A percentile compares a stretch with the other conserved stretches of the same genome.
These are phyloP conservation scores for Mimosa pudica DNA, from an alignment of 306 rosid species.

Conservation along the genomic window DNA sequence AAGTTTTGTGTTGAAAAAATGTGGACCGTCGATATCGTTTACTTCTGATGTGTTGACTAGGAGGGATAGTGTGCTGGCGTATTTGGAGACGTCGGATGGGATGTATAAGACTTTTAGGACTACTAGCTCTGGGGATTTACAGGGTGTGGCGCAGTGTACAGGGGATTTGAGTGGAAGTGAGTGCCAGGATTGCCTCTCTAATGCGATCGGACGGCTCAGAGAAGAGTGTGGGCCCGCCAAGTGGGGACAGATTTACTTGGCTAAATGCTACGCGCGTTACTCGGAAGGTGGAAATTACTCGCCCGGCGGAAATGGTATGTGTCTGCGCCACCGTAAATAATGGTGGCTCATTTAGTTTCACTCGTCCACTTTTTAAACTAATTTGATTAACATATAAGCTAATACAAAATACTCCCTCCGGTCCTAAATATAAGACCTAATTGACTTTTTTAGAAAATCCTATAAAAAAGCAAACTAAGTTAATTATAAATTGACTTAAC, in stretches of 20 bases:
- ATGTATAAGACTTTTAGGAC: slow-evolving; percentile 39
- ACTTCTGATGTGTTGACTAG: slow-evolving; percentile 53
- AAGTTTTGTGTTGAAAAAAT: slow-evolving; percentile 66
- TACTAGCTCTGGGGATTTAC: slow-evolving; percentile 40
- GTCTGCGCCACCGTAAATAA: slow-evolving; percentile 35
- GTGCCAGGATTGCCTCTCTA: slow-evolving; percentile 84
- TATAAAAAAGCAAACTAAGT: too few species aligned
- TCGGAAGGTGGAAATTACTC: slow-evolving; percentile 56
- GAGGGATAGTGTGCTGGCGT: slow-evolving; percentile 60
- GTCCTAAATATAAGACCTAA: too few species aligned
- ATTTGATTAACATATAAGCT: too few species aligned
- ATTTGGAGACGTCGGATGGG: slow-evolving; percentile 49
- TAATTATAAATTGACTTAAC: too few species aligned
- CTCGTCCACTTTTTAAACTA: too few species aligned
- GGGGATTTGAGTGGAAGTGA: slow-evolving; percentile 77
- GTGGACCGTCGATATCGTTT: slow-evolving; percentile 64
- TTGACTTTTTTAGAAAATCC: too few species aligned
- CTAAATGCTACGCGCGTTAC: slow-evolving; percentile 88
- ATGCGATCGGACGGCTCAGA: slow-evolving; percentile 74
- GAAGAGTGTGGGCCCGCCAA: slow-evolving; percentile 61
- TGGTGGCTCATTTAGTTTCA: slow-evolving; percentile 33
- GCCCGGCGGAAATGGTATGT: slow-evolving; percentile 48
- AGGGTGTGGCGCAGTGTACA: slow-evolving; percentile 77
- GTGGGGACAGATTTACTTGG: slow-evolving; percentile 75
- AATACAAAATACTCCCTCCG: too few species aligned